Percentiles rank a stretch among this genome's conserved stretches.
Conservation (phyloP, 768 basidiomycete species). For the Tephrocybe rancida region DNA sequence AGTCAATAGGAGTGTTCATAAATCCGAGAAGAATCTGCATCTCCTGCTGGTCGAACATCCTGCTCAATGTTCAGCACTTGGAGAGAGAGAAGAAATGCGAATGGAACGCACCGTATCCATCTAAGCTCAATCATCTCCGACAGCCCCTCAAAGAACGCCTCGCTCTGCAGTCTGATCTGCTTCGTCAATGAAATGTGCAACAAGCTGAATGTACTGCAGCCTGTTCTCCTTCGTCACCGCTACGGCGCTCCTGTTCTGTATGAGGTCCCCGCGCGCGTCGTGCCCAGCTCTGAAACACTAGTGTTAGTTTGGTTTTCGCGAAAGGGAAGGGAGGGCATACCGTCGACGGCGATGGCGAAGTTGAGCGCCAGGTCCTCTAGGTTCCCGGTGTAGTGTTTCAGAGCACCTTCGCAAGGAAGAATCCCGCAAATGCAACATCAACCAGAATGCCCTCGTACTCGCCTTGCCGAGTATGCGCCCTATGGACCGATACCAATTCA, state of each 20-base stretch:
- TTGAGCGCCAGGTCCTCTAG: constrained; percentile 88
- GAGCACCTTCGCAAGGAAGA: constrained; percentile 86
- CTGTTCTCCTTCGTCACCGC: constrained; percentile 89
- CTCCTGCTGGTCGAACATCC: constrained; percentile 98
- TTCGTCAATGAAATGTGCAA: constrained; percentile 86
- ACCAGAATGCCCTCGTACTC: constrained; percentile 92
- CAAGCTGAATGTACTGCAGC: constrained; percentile 85
- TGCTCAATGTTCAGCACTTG: constrained; percentile 23
- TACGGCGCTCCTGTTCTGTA: constrained; percentile 80
- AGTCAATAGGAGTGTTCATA: constrained; percentile 80
- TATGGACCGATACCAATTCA: constrained; percentile 93
- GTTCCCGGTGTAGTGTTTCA: constrained; percentile 89
- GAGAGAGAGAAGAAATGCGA: not conserved
- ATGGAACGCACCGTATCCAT: constrained; percentile 66
- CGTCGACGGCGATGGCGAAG: constrained; percentile 87
- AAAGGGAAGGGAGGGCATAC: constrained; percentile 38
- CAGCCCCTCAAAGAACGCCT: constrained; percentile 89
- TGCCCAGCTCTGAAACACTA: constrained; percentile 70
- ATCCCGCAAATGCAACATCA: constrained; percentile 92
- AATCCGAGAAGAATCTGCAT: constrained; percentile 91
- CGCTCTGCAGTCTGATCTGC: constrained; percentile 85
- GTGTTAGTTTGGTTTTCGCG: too few relatives aligned
- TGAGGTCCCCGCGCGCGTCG: constrained; percentile 76
- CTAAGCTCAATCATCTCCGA: constrained; percentile 91
- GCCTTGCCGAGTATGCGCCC: constrained; percentile 96